These are phyloP conservation scores for Scleroderma citrinum DNA, from an alignment of 768 basidiomycete genomes.

Conservation along the genomic window DNA sequence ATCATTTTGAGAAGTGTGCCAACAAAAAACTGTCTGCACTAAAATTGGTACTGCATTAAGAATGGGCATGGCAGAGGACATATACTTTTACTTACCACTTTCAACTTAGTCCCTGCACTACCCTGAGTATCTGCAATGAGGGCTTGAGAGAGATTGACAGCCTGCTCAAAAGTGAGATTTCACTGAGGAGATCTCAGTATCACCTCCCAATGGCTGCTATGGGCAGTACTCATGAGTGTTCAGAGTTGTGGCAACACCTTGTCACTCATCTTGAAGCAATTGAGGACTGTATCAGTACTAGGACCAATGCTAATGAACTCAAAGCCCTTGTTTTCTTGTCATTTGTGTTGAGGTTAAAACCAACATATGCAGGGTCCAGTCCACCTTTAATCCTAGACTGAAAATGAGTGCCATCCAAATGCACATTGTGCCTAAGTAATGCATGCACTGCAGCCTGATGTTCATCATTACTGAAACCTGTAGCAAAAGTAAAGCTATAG, in stretches of 20 bases:
- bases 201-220: slow-evolving; percentile 3
- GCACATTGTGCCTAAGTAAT: slow-evolving; percentile 3
- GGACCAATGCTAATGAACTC: slow-evolving; percentile 7
- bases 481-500: neutral
- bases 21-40: neutral
- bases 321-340: no score
- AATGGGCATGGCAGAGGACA: neutral
- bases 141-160: neutral
- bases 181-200: slow-evolving; percentile 3
- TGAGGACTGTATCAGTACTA: slow-evolving; percentile 1
- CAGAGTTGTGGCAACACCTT: neutral
- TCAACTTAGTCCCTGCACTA: neutral
- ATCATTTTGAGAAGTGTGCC: neutral
- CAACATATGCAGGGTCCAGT: neutral
- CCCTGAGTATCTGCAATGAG: slow-evolving; percentile 2
- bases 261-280: slow-evolving; percentile 1
- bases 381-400: neutral
- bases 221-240: neutral
- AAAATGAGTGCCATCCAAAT: slow-evolving; percentile 3
- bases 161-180: slow-evolving; percentile 8
- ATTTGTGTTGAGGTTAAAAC: slow-evolving; percentile 1
- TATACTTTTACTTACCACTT: neutral
- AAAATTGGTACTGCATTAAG: neutral
- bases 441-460: neutral
- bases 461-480: slow-evolving; percentile 1